Conservation (phyloP, 129 eudicot species). For the Oenanthe sinensis region DNA sequence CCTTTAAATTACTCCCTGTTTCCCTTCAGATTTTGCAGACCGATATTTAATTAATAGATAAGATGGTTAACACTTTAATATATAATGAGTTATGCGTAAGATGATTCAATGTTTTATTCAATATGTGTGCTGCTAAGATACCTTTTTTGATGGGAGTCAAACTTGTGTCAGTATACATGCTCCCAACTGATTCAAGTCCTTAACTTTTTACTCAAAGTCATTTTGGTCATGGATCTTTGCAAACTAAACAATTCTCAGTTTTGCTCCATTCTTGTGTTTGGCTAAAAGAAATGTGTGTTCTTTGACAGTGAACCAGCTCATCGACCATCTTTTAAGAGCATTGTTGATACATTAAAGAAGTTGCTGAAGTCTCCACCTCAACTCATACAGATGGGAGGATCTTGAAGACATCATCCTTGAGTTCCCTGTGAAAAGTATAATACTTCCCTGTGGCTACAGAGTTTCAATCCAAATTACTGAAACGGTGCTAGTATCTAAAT, state of each 20-base stretch:
- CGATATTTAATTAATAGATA: neutral
- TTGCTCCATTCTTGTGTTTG: neutral
- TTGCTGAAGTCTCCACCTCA: constrained; percentile 71
- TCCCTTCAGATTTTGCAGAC: neutral
- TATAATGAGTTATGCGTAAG: neutral
- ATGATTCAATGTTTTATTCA: neutral
- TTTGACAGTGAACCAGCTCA: constrained; percentile 65
- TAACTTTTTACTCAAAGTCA: neutral
- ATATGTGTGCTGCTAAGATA: neutral
- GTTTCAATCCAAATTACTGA: neutral
- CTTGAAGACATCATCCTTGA: constrained; percentile 19
- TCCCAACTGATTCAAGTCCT: neutral
- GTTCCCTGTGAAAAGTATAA: neutral
- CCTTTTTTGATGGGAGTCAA: neutral
- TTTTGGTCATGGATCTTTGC: neutral
- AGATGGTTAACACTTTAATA: neutral
- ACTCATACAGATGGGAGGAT: constrained; percentile 51
- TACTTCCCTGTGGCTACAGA: neutral
- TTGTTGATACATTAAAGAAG: constrained; percentile 70
- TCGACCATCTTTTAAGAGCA: constrained; percentile 60
- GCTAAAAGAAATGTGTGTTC: neutral
- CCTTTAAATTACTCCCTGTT: neutral
- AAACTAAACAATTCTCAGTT: neutral
- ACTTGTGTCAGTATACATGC: neutral
- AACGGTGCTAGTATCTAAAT: neutral